Evolutionary conservation across 805 yeast species (phyloP), one percentile per base, ranked within the genome.

Genomic region (Yamadazyma scolyti): DNA sequence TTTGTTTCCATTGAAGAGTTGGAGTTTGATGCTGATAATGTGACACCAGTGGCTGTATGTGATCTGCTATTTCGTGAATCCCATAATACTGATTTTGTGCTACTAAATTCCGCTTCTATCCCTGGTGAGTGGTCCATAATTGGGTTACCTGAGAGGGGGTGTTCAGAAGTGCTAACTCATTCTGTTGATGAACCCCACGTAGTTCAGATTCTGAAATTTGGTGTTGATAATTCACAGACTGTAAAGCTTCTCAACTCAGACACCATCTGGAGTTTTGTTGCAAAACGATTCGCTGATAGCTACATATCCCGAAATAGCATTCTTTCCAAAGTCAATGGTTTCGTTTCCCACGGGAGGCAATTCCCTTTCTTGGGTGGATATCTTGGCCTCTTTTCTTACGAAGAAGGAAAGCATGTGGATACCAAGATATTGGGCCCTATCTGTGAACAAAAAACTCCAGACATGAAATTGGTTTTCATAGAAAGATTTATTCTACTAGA

Each of bases 301-400:
- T 54, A 58, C 23, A 56, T 59, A 26, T 47, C 63, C 2, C 52
- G 68, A 32, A 43, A 39, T 1, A 27, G 43, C 0, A 46, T 71
- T n/a, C 38, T 47, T 11, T 28, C 35, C 5, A 33, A 40, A 12
- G 30, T 50, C 4, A 42, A 46, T 2, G 26, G 34, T 6, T 24
- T 38, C 13, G 26, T 35, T 6, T 24, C 38, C 13, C 51, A 47
- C 21, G 16, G 38, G 3, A 43, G 62, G 6, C 57, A 61, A 0
- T 59, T 86, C 12, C 95, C 96, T 1, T 93, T 93, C 47, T 61
- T 77, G 34, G 97, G 98, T n/a, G 99, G 99, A 0, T 67, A 85
- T 19, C 64, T 89, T 33, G 99, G 99, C 4, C 65, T 82, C 24
- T 55, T 93, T 8, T 82, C 95, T 0, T 93, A 93, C 51, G 98